Evolutionary conservation across 495 filamentous ascomycete genomes (phyloP), one percentile per base, ranked within the genome.

Genomic region (Neurospora cerealis): DNA sequence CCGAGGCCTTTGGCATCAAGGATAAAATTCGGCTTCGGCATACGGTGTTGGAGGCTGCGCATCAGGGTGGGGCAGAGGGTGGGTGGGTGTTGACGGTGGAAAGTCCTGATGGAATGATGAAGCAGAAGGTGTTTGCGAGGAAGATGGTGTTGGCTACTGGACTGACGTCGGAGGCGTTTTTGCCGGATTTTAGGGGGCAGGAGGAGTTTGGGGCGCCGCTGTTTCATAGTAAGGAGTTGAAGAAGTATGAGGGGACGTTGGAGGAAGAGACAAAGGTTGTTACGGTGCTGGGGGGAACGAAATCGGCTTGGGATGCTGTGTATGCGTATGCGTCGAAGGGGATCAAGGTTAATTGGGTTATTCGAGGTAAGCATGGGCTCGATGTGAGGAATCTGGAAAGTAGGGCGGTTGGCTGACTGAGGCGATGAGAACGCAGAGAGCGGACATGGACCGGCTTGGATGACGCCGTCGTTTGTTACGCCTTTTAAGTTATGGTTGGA

Each of bases 261-360:
- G 7, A 34, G 74, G 78, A 7, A 80, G 83, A 2, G 39, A 78
- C 75, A 32, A 79, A 80, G 21, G 79, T 76, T 0, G 86, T 93
- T 5, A 87, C 87, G 0, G 86, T 96, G 2, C 86, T 93, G 69
- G 92, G 93, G 17, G 90, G 87, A 10, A 89, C 87, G 1, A 97
- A 96, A 79, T 92, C 90, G 5, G 92, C 88, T 1, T 94, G 88
- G 85, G 94, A 96, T 84, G 88, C 89, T 3, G 93, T 89, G 0
- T 94, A 94, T 76, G 84, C 86, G 4, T 91, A 89, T 77, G 91
- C 89, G 2, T 85, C 86, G 0, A 83, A 86, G 1, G 93, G 91
- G 3, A 83, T 91, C 69, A 82, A 88, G 39, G 91, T 97, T 3
- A 86, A 93, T 74, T 93, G 90, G 93, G 83, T 97, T 37, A 94